Percentiles rank a stretch among this genome's conserved stretches.
phyloP scores from a whole-genome alignment of 805 yeast species.

The Candida methanosorbosa region DNA sequence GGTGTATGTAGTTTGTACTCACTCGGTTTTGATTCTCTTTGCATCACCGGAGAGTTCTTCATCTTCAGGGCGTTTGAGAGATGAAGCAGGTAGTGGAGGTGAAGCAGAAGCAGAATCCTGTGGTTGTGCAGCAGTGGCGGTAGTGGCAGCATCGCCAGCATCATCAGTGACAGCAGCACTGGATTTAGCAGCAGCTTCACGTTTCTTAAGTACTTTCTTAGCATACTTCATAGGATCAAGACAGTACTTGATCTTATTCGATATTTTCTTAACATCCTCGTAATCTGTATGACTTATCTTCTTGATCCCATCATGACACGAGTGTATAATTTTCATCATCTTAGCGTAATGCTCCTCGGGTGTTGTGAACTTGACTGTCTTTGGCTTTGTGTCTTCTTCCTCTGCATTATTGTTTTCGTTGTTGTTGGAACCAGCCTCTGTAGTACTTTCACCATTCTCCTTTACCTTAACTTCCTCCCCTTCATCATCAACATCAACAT shows the following conservation, averaged over 20 bases:
- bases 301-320: slow-evolving; percentile 41
- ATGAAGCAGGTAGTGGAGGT: too few relatives aligned
- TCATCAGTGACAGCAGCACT: slow-evolving; percentile 1
- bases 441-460: not conserved
- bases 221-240: slow-evolving; percentile 41
- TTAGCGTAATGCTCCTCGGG: slow-evolving; percentile 29
- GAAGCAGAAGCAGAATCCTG: too few relatives aligned
- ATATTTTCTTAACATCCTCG: slow-evolving; percentile 56
- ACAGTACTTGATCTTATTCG: slow-evolving; percentile 54
- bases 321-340: slow-evolving; percentile 34
- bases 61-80: not conserved
- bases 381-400: slow-evolving; percentile 3
- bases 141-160: slow-evolving; percentile 1
- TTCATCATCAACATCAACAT: slow-evolving; percentile 2
- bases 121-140: slow-evolving; percentile 1
- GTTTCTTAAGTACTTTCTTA: slow-evolving; percentile 12
- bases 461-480: slow-evolving; percentile 7
- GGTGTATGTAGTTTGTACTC: too few relatives aligned
- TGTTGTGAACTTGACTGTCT: slow-evolving; percentile 1
- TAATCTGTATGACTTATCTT: slow-evolving; percentile 36
- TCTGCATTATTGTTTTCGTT: slow-evolving; percentile 3
- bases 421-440: not conserved
- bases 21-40: slow-evolving; percentile 14
- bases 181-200: not conserved
- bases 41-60: slow-evolving; percentile 6